Evolutionary conservation across 2,329 filamentous ascomycete genomes (phyloP).

Genomic region (Penicillium verrucosum): DNA sequence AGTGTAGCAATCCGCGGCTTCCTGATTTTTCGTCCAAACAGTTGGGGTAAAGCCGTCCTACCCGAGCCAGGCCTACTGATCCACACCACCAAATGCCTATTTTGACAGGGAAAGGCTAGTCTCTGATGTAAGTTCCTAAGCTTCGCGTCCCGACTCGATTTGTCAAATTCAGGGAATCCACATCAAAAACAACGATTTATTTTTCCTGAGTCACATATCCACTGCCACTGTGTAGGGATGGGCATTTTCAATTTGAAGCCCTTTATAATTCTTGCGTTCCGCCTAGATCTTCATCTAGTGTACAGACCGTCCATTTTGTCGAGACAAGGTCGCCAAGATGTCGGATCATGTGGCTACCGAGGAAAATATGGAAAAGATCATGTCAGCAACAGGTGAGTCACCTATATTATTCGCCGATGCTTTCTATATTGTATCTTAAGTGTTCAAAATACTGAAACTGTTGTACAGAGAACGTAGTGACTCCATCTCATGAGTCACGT

Average conservation of each 20-base stretch:
- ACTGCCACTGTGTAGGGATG: slow-evolving; percentile 8
- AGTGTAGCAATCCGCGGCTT: slow-evolving; percentile 10
- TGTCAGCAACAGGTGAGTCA: slow-evolving; percentile 18
- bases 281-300: slow-evolving; percentile 11
- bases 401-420: neutral
- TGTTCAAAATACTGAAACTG: neutral
- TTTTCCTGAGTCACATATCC: slow-evolving; percentile 13
- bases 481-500: slow-evolving; percentile 12
- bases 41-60: slow-evolving; percentile 21
- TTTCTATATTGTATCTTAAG: neutral
- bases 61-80: slow-evolving; percentile 17
- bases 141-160: slow-evolving; percentile 6
- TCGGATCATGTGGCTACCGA: slow-evolving; percentile 15
- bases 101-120: slow-evolving; percentile 11
- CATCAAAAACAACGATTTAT: slow-evolving; percentile 9
- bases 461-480: slow-evolving; percentile 10
- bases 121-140: slow-evolving; percentile 11
- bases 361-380: slow-evolving; percentile 20
- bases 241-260: slow-evolving; percentile 4
- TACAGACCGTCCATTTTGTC: slow-evolving; percentile 1
- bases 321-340: slow-evolving; percentile 11
- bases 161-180: slow-evolving; percentile 16
- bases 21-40: slow-evolving; percentile 7
- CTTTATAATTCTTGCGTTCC: slow-evolving; percentile 13
- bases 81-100: slow-evolving; percentile 15